phyloP scores from a whole-genome alignment of 345 rosid species.

The Hypericum perforatum region DNA sequence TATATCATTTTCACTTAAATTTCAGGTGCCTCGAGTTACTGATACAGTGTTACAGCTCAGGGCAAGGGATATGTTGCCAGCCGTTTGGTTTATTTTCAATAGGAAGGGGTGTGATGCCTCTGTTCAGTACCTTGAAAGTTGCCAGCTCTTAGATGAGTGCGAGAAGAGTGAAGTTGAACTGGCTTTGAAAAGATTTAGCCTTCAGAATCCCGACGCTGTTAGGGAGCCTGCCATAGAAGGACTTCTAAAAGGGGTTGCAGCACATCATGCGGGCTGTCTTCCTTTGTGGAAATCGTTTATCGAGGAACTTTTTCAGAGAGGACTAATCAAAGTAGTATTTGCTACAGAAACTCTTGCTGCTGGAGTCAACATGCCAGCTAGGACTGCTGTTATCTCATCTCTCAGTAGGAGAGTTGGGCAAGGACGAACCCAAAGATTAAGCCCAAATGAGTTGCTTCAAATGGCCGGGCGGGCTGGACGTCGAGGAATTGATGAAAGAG shows the following conservation, averaged over 20 bases:
- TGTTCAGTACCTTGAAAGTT: constrained; percentile 74
- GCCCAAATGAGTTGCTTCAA: constrained; percentile 82
- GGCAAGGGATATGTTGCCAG: constrained; percentile 78
- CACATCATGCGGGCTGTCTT: constrained; percentile 97
- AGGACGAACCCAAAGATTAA: constrained; percentile 52
- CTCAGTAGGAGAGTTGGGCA: constrained; percentile 59
- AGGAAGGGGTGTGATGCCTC: constrained; percentile 96
- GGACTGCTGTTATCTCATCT: constrained; percentile 85
- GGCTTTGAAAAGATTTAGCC: constrained; percentile 65
- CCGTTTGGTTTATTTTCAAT: constrained; percentile 91
- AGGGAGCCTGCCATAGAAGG: constrained; percentile 82
- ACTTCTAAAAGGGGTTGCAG: constrained; percentile 74
- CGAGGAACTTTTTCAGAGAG: constrained; percentile 86
- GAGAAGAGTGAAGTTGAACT: constrained; percentile 83
- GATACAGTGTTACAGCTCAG: constrained; percentile 72
- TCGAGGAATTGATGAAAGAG: constrained; percentile 81
- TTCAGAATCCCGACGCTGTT: constrained; percentile 88
- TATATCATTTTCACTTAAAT: not conserved
- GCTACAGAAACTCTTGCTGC: constrained; percentile 98
- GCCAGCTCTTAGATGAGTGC: constrained; percentile 65
- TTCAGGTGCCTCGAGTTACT: constrained; percentile 77
- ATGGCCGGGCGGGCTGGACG: constrained; percentile 99
- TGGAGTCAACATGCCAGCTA: constrained; percentile 97
- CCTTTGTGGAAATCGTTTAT: constrained; percentile 93
- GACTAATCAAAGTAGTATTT: constrained; percentile 85